Evolutionary conservation across 2,329 filamentous ascomycete genomes (phyloP), one percentile per base, ranked within the genome.

Genomic region (Phyllachora maydis): DNA sequence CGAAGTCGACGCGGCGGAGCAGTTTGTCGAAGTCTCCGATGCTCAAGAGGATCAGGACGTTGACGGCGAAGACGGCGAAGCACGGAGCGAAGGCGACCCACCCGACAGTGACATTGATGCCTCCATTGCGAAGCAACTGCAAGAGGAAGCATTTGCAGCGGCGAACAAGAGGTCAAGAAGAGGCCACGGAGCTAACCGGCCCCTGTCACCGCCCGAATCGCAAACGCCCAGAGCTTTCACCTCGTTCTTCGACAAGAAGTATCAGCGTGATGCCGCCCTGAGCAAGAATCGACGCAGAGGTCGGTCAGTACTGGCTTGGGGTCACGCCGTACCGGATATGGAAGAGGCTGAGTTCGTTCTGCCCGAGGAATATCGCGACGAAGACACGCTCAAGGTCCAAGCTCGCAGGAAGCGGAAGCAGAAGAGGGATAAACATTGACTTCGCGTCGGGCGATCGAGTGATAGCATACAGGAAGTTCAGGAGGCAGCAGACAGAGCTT

Each of bases 201-300:
- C 35, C 6, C 31, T n/a, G n/a, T n/a, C 28, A 13, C 33, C 41
- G 7, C 41, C 43, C 16, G 40, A 50, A 17, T 46, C 48, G 11
- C 39, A 46, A 14, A 49, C 52, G 8, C 45, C 45, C 3, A 63
- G 58, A 28, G 73, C 77, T 18, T 82, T 93, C 40, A 74, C 56
- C n/a, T 91, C 79, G 0, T 93, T 93, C 50, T 95, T 82, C 42
- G 46, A 60, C 11, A 82, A 88, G 47, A 68, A 63, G 13, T 71
- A 90, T 39, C 61, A 85, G 30, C 72, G 85, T 14, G 77, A 82
- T 12, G 66, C 70, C 5, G 81, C 83, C 7, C 47, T 92, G n/a
- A 73, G 67, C 30, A 69, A 67, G 34, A 58, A 66, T 23, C 62
- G 81, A 16, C 67, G 77, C 24, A 65, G 69, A 23, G 66, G 68